Percentiles rank a stretch among this genome's conserved stretches.
These are phyloP conservation scores for Monilinia laxa DNA, from an alignment of 2,329 filamentous ascomycete species.

Conservation along the genomic window DNA sequence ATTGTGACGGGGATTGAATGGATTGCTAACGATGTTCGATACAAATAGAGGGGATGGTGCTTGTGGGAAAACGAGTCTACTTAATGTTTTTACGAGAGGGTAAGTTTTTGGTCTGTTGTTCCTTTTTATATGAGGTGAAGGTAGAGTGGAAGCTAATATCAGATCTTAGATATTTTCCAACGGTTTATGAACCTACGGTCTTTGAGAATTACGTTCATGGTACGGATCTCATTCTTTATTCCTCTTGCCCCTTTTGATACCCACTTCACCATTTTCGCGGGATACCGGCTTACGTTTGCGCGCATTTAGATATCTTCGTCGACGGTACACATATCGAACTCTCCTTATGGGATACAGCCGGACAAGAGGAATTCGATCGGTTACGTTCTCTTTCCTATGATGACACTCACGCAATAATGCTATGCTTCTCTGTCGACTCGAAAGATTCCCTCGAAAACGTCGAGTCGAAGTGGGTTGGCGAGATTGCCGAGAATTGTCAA, in stretches of 20 bases:
- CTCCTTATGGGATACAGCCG: constrained; percentile 96
- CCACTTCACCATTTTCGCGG: background rate
- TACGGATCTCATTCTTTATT: constrained; percentile 47
- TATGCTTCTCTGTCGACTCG: constrained; percentile 97
- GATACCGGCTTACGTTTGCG: constrained; percentile 3
- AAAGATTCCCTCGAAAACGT: constrained; percentile 97
- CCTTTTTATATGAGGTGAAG: background rate
- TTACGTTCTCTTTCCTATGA: constrained; percentile 93
- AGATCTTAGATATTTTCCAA: constrained; percentile 78
- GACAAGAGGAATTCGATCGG: constrained; percentile 98
- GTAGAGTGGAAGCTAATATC: constrained; percentile 26
- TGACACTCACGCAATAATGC: constrained; percentile 97
- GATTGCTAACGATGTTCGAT: constrained; percentile 24
- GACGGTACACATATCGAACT: constrained; percentile 96
- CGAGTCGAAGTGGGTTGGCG: constrained; percentile 96
- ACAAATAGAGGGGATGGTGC: constrained; percentile 81
- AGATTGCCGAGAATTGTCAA: constrained; percentile 97
- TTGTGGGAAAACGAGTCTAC: constrained; percentile 91
- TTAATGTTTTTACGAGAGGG: constrained; percentile 99
- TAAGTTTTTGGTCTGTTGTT: constrained; percentile 47
- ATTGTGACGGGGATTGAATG: constrained; percentile 19
- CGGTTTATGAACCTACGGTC: constrained; percentile 96
- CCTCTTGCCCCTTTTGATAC: background rate
- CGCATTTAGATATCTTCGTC: constrained; percentile 85
- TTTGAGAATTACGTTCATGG: constrained; percentile 99